These are phyloP conservation scores for Dryas integrifolia DNA, from an alignment of 331 rosid species.

Conservation along the genomic window DNA sequence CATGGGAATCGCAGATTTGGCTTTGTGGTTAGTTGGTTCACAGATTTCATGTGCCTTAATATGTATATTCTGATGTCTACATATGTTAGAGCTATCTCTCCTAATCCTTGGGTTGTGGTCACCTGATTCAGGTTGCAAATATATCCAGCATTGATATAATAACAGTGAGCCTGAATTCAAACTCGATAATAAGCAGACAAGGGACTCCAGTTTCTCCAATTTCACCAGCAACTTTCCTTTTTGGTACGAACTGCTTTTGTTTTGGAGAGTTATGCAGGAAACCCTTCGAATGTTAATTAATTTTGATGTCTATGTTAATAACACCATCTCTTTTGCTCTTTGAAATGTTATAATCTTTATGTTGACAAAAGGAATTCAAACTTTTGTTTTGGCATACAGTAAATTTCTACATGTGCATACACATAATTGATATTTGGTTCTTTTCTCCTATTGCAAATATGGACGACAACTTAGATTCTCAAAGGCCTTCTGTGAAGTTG, in stretches of 20 bases:
- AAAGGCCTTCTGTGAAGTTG: slow-evolving; percentile 74
- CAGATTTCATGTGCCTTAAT: slow-evolving; percentile 11
- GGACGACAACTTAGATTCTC: slow-evolving; percentile 50
- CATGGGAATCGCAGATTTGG: slow-evolving; percentile 67
- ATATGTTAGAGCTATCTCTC: slow-evolving; percentile 20
- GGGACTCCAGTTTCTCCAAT: slow-evolving; percentile 72
- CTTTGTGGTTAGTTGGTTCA: slow-evolving; percentile 61
- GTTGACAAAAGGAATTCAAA: neutral
- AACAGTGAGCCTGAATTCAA: slow-evolving; percentile 54
- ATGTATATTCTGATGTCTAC: neutral
- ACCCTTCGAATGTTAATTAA: too few species aligned
- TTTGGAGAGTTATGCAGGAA: neutral
- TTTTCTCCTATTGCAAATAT: slow-evolving; percentile 21
- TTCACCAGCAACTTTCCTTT: slow-evolving; percentile 74
- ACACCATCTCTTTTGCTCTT: neutral
- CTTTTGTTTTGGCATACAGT: neutral
- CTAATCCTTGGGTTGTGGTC: slow-evolving; percentile 22
- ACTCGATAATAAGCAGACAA: slow-evolving; percentile 63
- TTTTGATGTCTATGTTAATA: too few species aligned
- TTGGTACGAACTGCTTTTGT: slow-evolving; percentile 45
- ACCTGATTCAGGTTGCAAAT: slow-evolving; percentile 52
- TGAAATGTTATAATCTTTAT: slow-evolving; percentile 8
- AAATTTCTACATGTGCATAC: neutral
- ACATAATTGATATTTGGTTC: slow-evolving; percentile 6
- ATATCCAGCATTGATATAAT: slow-evolving; percentile 53